Percentiles rank a stretch among this genome's conserved stretches.
Conservation (phyloP, 306 rosid species). For the Cucumis melo region DNA sequence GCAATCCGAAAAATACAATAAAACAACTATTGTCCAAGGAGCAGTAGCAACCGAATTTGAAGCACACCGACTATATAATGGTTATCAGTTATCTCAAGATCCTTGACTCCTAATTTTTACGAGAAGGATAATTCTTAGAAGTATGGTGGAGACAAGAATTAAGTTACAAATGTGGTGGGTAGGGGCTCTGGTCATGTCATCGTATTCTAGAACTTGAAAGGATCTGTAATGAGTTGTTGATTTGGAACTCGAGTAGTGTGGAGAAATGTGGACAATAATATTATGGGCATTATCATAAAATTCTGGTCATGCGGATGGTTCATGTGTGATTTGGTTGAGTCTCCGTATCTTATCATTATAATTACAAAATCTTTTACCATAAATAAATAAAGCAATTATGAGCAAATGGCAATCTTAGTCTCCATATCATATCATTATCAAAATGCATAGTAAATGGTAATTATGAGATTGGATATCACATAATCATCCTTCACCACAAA, state of each 20-base stretch:
- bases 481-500: neutral
- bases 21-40: neutral
- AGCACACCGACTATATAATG: neutral
- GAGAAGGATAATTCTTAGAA: neutral
- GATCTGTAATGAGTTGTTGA: neutral
- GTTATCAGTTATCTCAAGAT: neutral
- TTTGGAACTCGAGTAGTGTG: neutral
- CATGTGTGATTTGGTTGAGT: neutral
- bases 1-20: neutral
- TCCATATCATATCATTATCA: neutral
- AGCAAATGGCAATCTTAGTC: neutral
- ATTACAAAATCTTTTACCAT: neutral
- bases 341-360: neutral
- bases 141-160: neutral
- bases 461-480: constrained; percentile 1
- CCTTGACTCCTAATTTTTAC: neutral
- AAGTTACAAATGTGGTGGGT: neutral
- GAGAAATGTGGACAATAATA: neutral
- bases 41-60: neutral
- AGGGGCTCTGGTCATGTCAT: neutral
- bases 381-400: no score
- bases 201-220: neutral
- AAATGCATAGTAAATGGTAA: neutral
- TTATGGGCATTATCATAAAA: neutral
- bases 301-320: neutral